Conservation (phyloP, 768 basidiomycete species). For the Nidula microcarpa region DNA sequence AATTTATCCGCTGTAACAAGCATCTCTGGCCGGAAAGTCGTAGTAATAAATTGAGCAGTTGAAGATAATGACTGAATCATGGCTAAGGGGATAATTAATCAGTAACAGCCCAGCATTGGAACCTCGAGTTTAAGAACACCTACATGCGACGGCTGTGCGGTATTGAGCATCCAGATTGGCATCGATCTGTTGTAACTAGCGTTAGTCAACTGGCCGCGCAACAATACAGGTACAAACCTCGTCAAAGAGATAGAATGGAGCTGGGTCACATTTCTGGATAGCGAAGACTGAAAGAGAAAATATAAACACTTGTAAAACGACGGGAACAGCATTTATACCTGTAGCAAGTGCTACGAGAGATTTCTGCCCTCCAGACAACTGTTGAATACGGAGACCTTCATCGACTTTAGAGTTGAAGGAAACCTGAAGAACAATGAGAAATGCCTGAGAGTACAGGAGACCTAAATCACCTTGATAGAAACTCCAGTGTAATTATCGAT, state of each 20-base stretch:
- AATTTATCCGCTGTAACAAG: conserved; percentile 94
- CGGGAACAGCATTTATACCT: conserved; percentile 36
- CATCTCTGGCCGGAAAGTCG: conserved; percentile 98
- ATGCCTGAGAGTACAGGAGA: not conserved
- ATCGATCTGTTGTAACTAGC: conserved; percentile 62
- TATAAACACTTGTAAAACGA: conserved; percentile 2
- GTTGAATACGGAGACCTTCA: conserved; percentile 94
- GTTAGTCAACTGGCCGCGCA: not conserved
- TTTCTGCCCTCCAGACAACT: conserved; percentile 96
- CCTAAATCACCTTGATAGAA: conserved; percentile 72
- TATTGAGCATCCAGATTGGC: conserved; percentile 98
- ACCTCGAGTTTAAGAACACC: conserved; percentile 21
- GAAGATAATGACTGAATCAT: conserved; percentile 93
- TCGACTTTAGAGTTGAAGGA: conserved; percentile 99
- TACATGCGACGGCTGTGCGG: conserved; percentile 92
- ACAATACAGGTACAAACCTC: conserved; percentile 46
- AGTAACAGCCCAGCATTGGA: not conserved
- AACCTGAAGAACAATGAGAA: conserved; percentile 47
- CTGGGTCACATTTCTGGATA: conserved; percentile 98
- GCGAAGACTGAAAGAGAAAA: conserved; percentile 69
- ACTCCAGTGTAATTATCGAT: conserved; percentile 97
- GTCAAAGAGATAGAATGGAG: conserved; percentile 99
- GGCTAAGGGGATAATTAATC: conserved; percentile 31
- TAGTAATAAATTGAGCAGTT: conserved; percentile 95
- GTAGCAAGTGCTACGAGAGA: conserved; percentile 94